A percentile compares a stretch with the other conserved stretches of the same genome.
Conservation (phyloP, 169 alveolate species). For the Perkinsus chesapeaki region DNA sequence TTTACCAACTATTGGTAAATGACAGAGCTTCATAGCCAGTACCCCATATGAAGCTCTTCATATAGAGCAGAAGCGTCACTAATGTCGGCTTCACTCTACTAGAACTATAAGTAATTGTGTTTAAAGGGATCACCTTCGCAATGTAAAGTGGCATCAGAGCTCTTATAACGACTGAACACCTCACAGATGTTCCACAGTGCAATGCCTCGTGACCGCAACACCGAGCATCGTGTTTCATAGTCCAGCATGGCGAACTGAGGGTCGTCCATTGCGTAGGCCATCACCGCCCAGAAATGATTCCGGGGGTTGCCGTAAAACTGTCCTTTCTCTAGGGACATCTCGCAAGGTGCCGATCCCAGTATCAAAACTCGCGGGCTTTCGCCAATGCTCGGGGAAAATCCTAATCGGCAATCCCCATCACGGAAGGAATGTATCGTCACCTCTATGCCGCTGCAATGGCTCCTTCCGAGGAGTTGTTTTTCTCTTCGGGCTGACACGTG, state of each 20-base stretch:
- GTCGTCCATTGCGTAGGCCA: conserved; percentile 3
- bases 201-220: neutral
- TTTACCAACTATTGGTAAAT: too few species aligned
- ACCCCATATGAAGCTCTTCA: too few species aligned
- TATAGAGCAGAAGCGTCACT: too few species aligned
- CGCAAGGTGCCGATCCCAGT: neutral
- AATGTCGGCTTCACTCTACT: too few species aligned
- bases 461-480: neutral
- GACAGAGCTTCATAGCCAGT: too few species aligned
- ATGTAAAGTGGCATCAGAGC: neutral
- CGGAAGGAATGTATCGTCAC: too few species aligned
- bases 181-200: neutral
- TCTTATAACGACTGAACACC: neutral
- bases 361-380: neutral
- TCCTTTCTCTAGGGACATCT: neutral
- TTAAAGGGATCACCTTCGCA: neutral
- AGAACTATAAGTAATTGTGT: neutral
- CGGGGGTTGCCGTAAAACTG: neutral
- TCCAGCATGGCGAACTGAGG: neutral
- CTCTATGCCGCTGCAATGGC: neutral
- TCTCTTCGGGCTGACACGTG: neutral
- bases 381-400: neutral
- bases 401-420: too few species aligned
- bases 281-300: neutral
- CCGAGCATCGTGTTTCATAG: neutral